Evolutionary conservation across 2,329 filamentous ascomycete species (phyloP).

Genomic region (Verticillium alfalfae): DNA sequence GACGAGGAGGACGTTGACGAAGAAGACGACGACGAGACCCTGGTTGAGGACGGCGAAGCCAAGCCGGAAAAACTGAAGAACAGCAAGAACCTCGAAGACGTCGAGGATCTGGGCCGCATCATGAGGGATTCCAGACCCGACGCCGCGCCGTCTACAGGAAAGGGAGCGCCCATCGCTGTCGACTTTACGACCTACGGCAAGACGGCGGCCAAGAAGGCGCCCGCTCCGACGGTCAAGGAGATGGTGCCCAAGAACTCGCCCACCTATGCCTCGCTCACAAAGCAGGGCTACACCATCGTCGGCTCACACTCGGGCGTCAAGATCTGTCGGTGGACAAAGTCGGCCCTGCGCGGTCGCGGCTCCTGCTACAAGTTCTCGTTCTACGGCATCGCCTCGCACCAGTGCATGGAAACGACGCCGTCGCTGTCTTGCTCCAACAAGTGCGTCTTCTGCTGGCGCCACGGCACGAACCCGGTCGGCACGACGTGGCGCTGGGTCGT

Average conservation of each 20-base stretch:
- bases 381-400: constrained; percentile 92
- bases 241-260: constrained; percentile 93
- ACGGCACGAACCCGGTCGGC: constrained; percentile 93
- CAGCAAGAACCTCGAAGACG: constrained; percentile 57
- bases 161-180: constrained; percentile 58
- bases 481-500: constrained; percentile 97
- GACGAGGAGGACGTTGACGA: constrained; percentile 68
- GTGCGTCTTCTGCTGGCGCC: constrained; percentile 98
- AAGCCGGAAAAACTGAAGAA: constrained; percentile 35
- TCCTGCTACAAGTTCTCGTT: constrained; percentile 98
- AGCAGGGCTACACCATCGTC: constrained; percentile 93
- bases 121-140: constrained; percentile 42
- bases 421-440: constrained; percentile 97
- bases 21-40: constrained; percentile 48
- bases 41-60: constrained; percentile 38
- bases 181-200: constrained; percentile 77
- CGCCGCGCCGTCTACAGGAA: constrained; percentile 18
- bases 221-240: constrained; percentile 59
- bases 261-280: constrained; percentile 83
- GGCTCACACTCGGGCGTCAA: constrained; percentile 95
- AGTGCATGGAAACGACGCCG: constrained; percentile 97
- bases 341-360: constrained; percentile 83
- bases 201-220: constrained; percentile 36
- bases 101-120: constrained; percentile 76
- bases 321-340: constrained; percentile 98